Base-by-base conservation (phyloP, 116 monocot species). In the Phalaenopsis hybrid region DNA sequence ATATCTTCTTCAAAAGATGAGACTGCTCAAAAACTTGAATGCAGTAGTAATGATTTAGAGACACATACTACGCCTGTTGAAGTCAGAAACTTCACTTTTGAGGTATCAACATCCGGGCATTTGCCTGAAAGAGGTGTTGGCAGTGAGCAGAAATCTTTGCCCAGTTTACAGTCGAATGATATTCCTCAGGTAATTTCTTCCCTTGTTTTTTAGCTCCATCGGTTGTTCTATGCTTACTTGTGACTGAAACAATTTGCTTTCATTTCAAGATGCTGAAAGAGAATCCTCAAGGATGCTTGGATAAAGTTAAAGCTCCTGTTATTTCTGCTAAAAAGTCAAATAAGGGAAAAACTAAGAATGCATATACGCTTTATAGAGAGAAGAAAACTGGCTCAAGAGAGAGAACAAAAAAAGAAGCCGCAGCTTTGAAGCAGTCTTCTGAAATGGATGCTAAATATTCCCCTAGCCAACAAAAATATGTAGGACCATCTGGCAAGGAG, bases 71-170 rank as follows among this genome's bases (percentile, higher is more conserved):
- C 16, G 15, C 15, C 55, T 55, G 55, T 55, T 55, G 85, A 86
- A 82, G 84, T 89, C 51, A 81, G 77, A 81, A 89, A 80, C 82
- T 89, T 91, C 75, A 85, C 87, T 58, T 87, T 87, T 81, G 84
- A 82, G 78, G 91, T 91, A 44, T 80, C 84, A 46, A 33, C 80
- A 57, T 23, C 69, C 31, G 74, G 68, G 49, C 73, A 89, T 67
- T 49, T 70, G 44, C 63, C 89, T 72, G 84, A 81, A 78, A 90
- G 80, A 77, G 86, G 67, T 20, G 48, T 50, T 79, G 80, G 74
- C 6, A 80, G 81, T 61, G 79, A 86, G 34, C 88, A 58, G 12
- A 79, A 85, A 80, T 87, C 87, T 48, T 88, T 89, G 80, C 76
- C 85, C 18, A 78, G 74, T 80, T 68, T 83, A 57, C 85, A 86